These are phyloP conservation scores for Fusarium musae DNA, from an alignment of 2,329 filamentous ascomycete genomes.

Conservation along the genomic window DNA sequence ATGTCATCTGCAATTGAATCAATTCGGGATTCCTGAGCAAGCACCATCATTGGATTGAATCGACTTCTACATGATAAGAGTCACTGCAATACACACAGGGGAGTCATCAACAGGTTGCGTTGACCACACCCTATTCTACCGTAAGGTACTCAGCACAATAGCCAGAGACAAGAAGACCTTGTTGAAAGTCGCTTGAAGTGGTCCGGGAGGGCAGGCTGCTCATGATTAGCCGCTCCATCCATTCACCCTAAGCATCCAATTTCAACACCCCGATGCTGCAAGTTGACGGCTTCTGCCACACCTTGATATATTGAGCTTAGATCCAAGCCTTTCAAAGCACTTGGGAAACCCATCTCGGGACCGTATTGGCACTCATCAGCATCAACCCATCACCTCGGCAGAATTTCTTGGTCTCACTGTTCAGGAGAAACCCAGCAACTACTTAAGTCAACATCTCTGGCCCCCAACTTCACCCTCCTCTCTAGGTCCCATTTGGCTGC, in stretches of 20 bases:
- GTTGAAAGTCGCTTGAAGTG: background rate
- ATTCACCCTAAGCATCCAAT: slow-evolving; percentile 20
- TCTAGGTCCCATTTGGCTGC: slow-evolving; percentile 16
- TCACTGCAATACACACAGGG: background rate
- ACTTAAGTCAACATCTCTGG: background rate
- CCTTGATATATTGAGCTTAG: slow-evolving; percentile 12
- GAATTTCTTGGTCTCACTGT: slow-evolving; percentile 7
- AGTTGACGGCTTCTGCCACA: slow-evolving; percentile 16
- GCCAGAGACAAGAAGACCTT: slow-evolving; percentile 15
- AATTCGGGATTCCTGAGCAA: background rate
- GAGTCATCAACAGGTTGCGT: slow-evolving; percentile 32
- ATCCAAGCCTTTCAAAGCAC: background rate
- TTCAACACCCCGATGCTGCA: slow-evolving; percentile 4
- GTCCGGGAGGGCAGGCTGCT: slow-evolving; percentile 5
- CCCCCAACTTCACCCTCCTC: slow-evolving; percentile 28
- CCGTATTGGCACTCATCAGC: slow-evolving; percentile 2
- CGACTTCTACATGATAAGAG: slow-evolving; percentile 6
- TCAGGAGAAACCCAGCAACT: background rate
- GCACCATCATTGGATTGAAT: background rate
- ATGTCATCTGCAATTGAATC: background rate
- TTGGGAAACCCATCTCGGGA: slow-evolving; percentile 1
- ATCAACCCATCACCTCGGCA: background rate
- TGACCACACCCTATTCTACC: slow-evolving; percentile 42
- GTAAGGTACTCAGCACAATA: background rate
- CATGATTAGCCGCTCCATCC: slow-evolving; percentile 35